These are phyloP conservation scores for Leptodermis oblonga DNA, from an alignment of 257 asterid species.

Conservation along the genomic window DNA sequence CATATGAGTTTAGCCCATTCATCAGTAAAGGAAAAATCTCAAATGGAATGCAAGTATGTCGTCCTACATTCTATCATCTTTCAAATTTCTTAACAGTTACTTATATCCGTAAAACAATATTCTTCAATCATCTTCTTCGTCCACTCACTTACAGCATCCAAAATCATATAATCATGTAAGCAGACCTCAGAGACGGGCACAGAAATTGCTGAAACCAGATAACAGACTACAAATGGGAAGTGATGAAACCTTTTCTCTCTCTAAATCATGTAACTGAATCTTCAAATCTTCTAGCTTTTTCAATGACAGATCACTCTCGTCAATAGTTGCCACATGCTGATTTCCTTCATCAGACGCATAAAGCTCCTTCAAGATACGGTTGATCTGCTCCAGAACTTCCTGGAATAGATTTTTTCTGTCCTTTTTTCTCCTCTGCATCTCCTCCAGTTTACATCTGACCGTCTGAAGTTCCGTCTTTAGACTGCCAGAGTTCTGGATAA, in stretches of 20 bases:
- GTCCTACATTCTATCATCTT: not conserved
- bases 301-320: slow-evolving; percentile 68
- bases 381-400: slow-evolving; percentile 60
- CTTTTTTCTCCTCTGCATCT: slow-evolving; percentile 48
- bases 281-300: slow-evolving; percentile 59
- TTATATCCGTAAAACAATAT: too few species aligned
- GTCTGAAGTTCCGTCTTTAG: slow-evolving; percentile 59
- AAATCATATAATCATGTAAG: slow-evolving; percentile 11
- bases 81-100: too few species aligned
- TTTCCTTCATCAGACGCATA: slow-evolving; percentile 32
- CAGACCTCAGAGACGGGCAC: not conserved
- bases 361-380: slow-evolving; percentile 53
- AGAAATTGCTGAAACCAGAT: slow-evolving; percentile 8
- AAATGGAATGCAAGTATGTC: not conserved
- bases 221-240: not conserved
- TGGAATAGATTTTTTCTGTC: slow-evolving; percentile 63
- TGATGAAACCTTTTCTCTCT: slow-evolving; percentile 57
- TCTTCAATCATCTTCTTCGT: not conserved
- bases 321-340: slow-evolving; percentile 22
- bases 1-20: slow-evolving; percentile 9
- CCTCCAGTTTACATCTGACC: slow-evolving; percentile 60
- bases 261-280: slow-evolving; percentile 46
- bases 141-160: not conserved
- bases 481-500: slow-evolving; percentile 53
- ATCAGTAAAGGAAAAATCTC: slow-evolving; percentile 7